Evolutionary conservation across 2,329 filamentous ascomycete genomes (phyloP).

Genomic region (Setomelanomma holmii): DNA sequence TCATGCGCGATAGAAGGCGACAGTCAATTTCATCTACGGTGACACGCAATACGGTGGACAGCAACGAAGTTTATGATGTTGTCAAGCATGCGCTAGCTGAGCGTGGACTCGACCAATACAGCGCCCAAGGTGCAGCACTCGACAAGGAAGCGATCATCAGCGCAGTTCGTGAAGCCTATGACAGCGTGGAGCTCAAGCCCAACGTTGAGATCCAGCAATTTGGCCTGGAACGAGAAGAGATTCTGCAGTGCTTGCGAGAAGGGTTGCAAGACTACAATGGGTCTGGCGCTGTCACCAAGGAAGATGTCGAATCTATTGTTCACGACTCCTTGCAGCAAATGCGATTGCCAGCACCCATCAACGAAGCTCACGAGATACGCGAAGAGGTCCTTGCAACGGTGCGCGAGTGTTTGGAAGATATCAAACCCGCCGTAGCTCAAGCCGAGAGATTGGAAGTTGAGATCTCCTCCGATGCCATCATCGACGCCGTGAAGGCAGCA

Average conservation of each 20-base stretch:
- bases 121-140: constrained; percentile 41
- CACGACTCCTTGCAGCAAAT: constrained; percentile 87
- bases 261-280: constrained; percentile 79
- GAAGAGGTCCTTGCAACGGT: constrained; percentile 87
- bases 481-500: constrained; percentile 64
- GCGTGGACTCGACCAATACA: constrained; percentile 56
- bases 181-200: constrained; percentile 79
- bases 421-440: constrained; percentile 60
- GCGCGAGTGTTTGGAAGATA: constrained; percentile 83
- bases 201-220: constrained; percentile 91
- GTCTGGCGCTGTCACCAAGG: constrained; percentile 69
- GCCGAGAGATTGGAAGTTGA: constrained; percentile 49
- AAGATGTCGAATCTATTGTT: constrained; percentile 85
- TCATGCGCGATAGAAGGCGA: constrained; percentile 77
- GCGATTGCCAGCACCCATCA: constrained; percentile 73
- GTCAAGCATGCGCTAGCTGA: constrained; percentile 76
- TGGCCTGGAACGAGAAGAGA: constrained; percentile 87
- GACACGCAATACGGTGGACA: constrained; percentile 72
- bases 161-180: constrained; percentile 89
- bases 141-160: constrained; percentile 84
- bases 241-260: constrained; percentile 84
- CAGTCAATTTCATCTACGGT: constrained; percentile 69
- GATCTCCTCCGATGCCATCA: constrained; percentile 60
- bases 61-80: constrained; percentile 84
- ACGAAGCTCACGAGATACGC: constrained; percentile 72